A percentile compares a stretch with the other conserved stretches of the same genome.
Conservation (phyloP, 1,139 yeast genomes). For the Taiozyma sp. region DNA sequence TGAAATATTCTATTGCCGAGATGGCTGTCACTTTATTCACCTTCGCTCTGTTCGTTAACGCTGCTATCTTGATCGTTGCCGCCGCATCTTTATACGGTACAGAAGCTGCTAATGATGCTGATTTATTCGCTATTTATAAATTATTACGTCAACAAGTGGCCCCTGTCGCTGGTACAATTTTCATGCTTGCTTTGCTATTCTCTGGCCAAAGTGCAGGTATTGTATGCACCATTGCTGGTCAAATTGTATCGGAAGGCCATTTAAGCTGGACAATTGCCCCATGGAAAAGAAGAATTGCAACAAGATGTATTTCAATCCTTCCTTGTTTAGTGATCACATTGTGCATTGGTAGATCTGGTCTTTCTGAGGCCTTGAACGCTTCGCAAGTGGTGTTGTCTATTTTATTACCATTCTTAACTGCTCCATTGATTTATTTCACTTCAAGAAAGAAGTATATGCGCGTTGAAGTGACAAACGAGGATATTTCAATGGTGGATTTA, state of each 20-base stretch:
- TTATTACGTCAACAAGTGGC: constrained; percentile 53
- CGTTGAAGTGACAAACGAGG: constrained; percentile 33
- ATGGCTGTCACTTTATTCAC: constrained; percentile 63
- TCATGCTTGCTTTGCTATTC: constrained; percentile 69
- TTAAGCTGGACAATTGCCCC: constrained; percentile 72
- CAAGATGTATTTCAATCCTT: constrained; percentile 65
- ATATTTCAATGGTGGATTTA: constrained; percentile 8
- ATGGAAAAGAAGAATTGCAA: constrained; percentile 70
- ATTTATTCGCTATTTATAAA: constrained; percentile 63
- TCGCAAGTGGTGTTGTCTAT: constrained; percentile 75
- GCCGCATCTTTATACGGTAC: constrained; percentile 70
- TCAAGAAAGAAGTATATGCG: constrained; percentile 60
- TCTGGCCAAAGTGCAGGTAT: constrained; percentile 85
- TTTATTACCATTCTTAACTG: constrained; percentile 67
- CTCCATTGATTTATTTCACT: constrained; percentile 76
- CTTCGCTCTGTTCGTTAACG: constrained; percentile 73
- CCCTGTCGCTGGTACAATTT: constrained; percentile 72
- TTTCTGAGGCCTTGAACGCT: constrained; percentile 61
- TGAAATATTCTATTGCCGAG: constrained; percentile 65
- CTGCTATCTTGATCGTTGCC: constrained; percentile 71
- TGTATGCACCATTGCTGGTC: constrained; percentile 86
- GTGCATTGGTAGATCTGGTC: constrained; percentile 60
- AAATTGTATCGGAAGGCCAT: constrained; percentile 81
- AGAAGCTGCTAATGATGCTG: constrained; percentile 66
- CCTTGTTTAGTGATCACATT: constrained; percentile 67